Evolutionary conservation across 306 rosid species (phyloP).

Genomic region (Nissolia schottii): DNA sequence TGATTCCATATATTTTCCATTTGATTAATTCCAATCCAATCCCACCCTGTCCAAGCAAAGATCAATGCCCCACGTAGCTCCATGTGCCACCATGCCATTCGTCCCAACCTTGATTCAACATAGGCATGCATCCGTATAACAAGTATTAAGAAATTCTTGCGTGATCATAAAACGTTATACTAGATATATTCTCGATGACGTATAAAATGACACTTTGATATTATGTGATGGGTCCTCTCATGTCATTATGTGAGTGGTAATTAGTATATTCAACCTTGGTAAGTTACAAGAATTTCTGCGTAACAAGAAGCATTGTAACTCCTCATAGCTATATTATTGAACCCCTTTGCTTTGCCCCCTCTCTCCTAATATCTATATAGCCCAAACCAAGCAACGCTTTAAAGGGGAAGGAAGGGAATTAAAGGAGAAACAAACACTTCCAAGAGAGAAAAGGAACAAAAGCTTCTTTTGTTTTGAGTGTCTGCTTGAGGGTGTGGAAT

Average conservation of each 20-base stretch:
- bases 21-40: too few relatives aligned
- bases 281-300: too few relatives aligned
- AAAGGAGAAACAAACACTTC: conserved; percentile 12
- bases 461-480: too few relatives aligned
- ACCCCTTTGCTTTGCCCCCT: conserved; percentile 29
- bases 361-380: conserved; percentile 33
- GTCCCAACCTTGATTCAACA: not conserved
- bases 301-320: too few relatives aligned
- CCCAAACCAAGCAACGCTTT: conserved; percentile 35
- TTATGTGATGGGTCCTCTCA: too few relatives aligned
- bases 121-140: conserved; percentile 5
- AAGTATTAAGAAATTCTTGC: conserved; percentile 52
- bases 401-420: conserved; percentile 32
- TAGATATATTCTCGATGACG: too few relatives aligned
- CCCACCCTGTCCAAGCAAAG: not conserved
- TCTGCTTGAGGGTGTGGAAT: too few relatives aligned
- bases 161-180: too few relatives aligned
- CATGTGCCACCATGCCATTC: not conserved
- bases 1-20: too few relatives aligned
- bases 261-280: too few relatives aligned
- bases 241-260: too few relatives aligned
- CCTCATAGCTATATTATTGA: conserved; percentile 59
- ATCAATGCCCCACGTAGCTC: not conserved
- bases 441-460: not conserved
- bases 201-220: too few relatives aligned